phyloP scores from a whole-genome alignment of 1,284 basidiomycete genomes.

The Somion occarium region DNA sequence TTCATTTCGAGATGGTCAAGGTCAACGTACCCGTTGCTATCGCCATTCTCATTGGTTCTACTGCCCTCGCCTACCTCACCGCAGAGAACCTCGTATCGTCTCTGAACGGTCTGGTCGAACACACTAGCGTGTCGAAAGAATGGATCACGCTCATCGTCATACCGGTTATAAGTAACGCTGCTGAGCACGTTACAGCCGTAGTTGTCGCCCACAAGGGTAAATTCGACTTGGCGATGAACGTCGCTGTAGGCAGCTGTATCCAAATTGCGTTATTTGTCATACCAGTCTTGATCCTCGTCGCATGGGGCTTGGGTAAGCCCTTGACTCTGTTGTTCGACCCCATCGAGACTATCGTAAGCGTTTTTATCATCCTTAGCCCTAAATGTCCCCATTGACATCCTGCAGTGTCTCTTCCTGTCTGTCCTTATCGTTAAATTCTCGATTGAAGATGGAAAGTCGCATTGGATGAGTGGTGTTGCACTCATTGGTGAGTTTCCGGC shows the following conservation, averaged over 20 bases:
- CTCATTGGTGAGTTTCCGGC: constrained; percentile 43
- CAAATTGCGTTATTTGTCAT: constrained; percentile 68
- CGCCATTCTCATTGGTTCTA: constrained; percentile 32
- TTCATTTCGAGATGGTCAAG: constrained; percentile 36
- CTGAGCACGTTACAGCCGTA: constrained; percentile 64
- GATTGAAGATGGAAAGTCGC: constrained; percentile 57
- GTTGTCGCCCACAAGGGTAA: constrained; percentile 58
- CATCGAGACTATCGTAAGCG: constrained; percentile 5
- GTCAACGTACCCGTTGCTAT: constrained; percentile 40
- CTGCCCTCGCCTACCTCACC: constrained; percentile 47
- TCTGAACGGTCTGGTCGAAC: constrained; percentile 41
- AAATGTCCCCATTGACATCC: not conserved
- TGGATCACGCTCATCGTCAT: constrained; percentile 67
- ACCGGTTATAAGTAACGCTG: constrained; percentile 62
- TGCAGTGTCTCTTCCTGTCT: constrained; percentile 43
- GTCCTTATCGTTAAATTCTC: constrained; percentile 60
- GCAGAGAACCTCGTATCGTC: constrained; percentile 57
- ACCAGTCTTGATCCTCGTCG: constrained; percentile 42
- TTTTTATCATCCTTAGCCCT: not conserved
- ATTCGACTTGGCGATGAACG: constrained; percentile 50
- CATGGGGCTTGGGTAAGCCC: constrained; percentile 6
- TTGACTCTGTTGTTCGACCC: constrained; percentile 8
- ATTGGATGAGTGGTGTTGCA: constrained; percentile 56
- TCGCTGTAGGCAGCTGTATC: constrained; percentile 64
- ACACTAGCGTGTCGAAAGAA: constrained; percentile 47